A percentile compares a stretch with the other conserved stretches of the same genome.
Evolutionary conservation across 176 grass and related monocot species (phyloP).

Genomic region (Eragrostis nindensis): DNA sequence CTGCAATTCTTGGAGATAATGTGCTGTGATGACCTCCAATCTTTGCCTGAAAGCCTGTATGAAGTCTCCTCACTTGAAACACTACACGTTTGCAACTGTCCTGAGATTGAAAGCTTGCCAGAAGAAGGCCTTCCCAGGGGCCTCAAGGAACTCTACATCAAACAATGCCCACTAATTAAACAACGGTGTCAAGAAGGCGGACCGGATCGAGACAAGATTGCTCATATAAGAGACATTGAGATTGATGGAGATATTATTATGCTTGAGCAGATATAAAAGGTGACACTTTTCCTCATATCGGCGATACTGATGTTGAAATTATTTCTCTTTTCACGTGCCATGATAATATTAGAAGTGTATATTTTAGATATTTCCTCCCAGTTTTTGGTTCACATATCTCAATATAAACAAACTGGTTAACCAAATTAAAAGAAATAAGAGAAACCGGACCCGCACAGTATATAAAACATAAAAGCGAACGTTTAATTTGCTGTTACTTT

Average conservation of each 20-base stretch:
- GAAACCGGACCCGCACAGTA: background rate
- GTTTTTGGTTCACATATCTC: background rate
- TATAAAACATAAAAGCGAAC: background rate
- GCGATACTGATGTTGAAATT: conserved; percentile 2
- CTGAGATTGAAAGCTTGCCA: conserved; percentile 59
- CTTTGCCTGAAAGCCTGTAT: conserved; percentile 47
- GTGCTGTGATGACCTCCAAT: conserved; percentile 63
- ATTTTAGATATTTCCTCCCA: background rate
- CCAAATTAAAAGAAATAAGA: background rate
- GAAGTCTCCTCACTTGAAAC: conserved; percentile 62
- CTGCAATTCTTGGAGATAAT: conserved; percentile 61
- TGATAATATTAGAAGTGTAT: background rate
- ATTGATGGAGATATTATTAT: conserved; percentile 66
- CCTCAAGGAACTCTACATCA: conserved; percentile 75
- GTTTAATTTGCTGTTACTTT: background rate
- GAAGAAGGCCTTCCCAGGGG: conserved; percentile 61
- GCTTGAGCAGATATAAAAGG: conserved; percentile 52
- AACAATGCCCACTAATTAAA: conserved; percentile 59
- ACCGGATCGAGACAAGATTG: conserved; percentile 56
- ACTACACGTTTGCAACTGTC: conserved; percentile 58
- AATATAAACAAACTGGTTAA: conserved; percentile 14
- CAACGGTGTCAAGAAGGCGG: conserved; percentile 57
- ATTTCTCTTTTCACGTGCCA: background rate
- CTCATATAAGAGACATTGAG: conserved; percentile 58
- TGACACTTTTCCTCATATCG: conserved; percentile 18